Evolutionary conservation across 257 asterid species (phyloP), one percentile per base, ranked within the genome.

Genomic region (Apocynum venetum): DNA sequence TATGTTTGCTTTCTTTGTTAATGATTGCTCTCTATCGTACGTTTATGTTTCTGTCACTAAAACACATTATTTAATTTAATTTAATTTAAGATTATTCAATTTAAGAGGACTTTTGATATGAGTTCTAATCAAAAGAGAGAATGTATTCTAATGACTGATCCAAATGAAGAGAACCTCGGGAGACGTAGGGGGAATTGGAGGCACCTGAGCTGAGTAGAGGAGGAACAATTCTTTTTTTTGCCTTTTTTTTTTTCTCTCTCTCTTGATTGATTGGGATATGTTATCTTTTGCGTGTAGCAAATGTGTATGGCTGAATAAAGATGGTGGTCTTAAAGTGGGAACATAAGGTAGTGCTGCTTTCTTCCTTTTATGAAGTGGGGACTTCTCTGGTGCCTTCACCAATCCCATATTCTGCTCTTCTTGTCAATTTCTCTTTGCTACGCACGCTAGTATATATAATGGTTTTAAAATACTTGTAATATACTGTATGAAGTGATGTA

Each of bases 281-380:
- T 66, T 66, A 66, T 35, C 48, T 25, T 66, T 56, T 78, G 53
- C 76, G 71, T 66, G 56, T 80, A n/a, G 55, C 15, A 2, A 14
- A 8, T 10, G 47, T 55, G 1, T 31, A n/a, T 7, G 19, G 2
- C 0, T 51, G n/a, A 25, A n/a, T 25, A 40, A 66, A 11, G 71
- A 66, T 72, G 56, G 6, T 14, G 14, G 2, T 31, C 4, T 66
- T 38, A n/a, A 38, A 8, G 25, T 38, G 47, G 47, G 25, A 8
- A 38, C 35, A 36, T 14, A 31, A 31, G 47, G 19, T 6, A 4
- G 8, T 65, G 71, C 19, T 38, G 17, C 47, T 40, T 36, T n/a
- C 19, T 25, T 40, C 17, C 65, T 15, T 59, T 13, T 15, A 19
- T 4, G 65, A 19, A 59, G 4, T 3, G 20, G 31, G 31, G 15